A percentile compares a stretch with the other conserved stretches of the same genome.
phyloP scores from a whole-genome alignment of 2,329 filamentous ascomycete genomes.

The Juglanconis sp. region DNA sequence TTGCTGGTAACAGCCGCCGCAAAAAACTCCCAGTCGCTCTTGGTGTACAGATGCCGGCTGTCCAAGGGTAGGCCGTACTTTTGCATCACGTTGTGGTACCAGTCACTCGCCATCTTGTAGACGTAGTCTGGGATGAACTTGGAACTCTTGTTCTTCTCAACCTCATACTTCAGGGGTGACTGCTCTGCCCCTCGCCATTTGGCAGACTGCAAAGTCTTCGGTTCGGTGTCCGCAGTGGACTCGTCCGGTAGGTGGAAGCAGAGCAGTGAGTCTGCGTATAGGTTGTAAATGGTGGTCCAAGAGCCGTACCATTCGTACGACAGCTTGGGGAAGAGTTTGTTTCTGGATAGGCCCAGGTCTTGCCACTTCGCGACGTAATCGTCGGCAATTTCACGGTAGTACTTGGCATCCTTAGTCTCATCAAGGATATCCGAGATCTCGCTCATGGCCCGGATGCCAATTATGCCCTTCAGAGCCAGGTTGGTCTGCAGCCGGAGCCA shows the following conservation, averaged over 20 bases:
- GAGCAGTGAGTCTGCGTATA: constrained; percentile 72
- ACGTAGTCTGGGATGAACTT: constrained; percentile 70
- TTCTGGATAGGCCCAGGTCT: constrained; percentile 64
- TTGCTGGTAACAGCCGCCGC: constrained; percentile 74
- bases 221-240: neutral
- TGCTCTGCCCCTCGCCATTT: constrained; percentile 21
- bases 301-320: constrained; percentile 79
- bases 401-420: constrained; percentile 53
- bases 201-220: neutral
- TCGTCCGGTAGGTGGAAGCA: constrained; percentile 64
- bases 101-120: constrained; percentile 76
- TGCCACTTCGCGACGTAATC: constrained; percentile 71
- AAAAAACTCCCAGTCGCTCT: constrained; percentile 91
- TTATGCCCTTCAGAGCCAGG: constrained; percentile 71
- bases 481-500: constrained; percentile 74
- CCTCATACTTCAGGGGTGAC: constrained; percentile 16
- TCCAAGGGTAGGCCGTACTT: constrained; percentile 81
- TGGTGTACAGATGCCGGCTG: constrained; percentile 77
- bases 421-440: constrained; percentile 61
- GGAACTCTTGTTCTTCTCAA: constrained; percentile 22
- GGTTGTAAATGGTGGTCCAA: constrained; percentile 78
- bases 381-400: constrained; percentile 62
- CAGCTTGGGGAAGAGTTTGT: constrained; percentile 70
- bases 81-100: constrained; percentile 77
- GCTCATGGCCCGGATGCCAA: constrained; percentile 76